A percentile compares a stretch with the other conserved stretches of the same genome.
Conservation (phyloP, 805 yeast species). For the Scheffersomyces amazonensis region DNA sequence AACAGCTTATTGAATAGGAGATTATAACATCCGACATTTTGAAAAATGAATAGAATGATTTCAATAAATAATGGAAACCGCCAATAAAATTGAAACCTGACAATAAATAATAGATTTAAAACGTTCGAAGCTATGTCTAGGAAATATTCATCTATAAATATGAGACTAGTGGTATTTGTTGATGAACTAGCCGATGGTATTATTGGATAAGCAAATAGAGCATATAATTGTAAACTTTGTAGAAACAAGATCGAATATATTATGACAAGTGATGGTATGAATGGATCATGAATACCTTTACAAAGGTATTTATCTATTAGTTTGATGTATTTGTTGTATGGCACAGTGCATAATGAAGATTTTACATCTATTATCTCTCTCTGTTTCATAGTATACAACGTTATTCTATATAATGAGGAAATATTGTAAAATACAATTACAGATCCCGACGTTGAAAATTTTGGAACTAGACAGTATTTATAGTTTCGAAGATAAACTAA, state of each 20-base stretch:
- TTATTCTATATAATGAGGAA: no score
- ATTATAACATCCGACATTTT: slow-evolving; percentile 14
- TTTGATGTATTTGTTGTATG: slow-evolving; percentile 7
- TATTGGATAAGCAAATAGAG: slow-evolving; percentile 15
- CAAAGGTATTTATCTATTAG: slow-evolving; percentile 16
- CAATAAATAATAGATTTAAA: slow-evolving; percentile 26
- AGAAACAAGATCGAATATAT: slow-evolving; percentile 3
- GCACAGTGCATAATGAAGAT: no score
- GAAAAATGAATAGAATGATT: slow-evolving; percentile 15
- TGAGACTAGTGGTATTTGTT: slow-evolving; percentile 5
- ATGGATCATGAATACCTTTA: slow-evolving; percentile 18
- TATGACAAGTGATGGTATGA: slow-evolving; percentile 10
- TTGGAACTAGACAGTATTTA: no score
- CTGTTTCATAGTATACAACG: no score
- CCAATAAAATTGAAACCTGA: slow-evolving; percentile 18
- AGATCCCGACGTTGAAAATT: no score
- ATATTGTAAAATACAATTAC: no score
- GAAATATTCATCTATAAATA: slow-evolving; percentile 8
- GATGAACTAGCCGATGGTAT: slow-evolving; percentile 10
- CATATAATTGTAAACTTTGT: slow-evolving; percentile 7
- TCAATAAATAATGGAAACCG: slow-evolving; percentile 15
- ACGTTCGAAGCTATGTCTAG: slow-evolving; percentile 21
- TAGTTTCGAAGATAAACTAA: no score
- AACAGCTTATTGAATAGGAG: slow-evolving; percentile 7
- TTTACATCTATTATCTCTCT: no score